phyloP scores from a whole-genome alignment of 2,329 filamentous ascomycete species.

The Furcasterigmium furcatum region DNA sequence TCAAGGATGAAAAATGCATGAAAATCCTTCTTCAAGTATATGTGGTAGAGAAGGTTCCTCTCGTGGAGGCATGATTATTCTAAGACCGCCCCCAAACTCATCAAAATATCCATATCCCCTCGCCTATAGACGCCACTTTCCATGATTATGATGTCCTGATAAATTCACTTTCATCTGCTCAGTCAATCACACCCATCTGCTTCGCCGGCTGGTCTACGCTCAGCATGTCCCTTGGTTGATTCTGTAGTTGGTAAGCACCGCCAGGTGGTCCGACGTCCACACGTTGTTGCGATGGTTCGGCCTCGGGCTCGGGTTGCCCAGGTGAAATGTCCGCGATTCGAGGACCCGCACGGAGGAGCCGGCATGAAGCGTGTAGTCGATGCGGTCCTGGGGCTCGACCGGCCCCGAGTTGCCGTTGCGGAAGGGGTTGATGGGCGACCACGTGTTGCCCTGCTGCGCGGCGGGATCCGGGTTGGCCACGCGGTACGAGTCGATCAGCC shows the following conservation, averaged over 20 bases:
- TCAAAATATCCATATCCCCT: too few species aligned
- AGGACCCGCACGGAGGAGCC: slow-evolving; percentile 25
- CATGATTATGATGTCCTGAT: too few species aligned
- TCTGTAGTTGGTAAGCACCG: not conserved
- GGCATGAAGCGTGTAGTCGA: slow-evolving; percentile 39
- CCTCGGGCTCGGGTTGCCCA: slow-evolving; percentile 26
- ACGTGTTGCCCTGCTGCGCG: slow-evolving; percentile 29
- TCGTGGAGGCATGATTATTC: too few species aligned
- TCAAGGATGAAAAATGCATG: too few species aligned
- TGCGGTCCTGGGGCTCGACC: slow-evolving; percentile 34
- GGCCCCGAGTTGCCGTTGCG: slow-evolving; percentile 19
- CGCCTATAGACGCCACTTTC: too few species aligned
- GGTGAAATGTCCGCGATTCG: slow-evolving; percentile 24
- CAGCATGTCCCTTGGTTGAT: not conserved
- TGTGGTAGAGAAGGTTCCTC: too few species aligned
- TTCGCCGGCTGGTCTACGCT: too few species aligned
- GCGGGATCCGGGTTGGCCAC: slow-evolving; percentile 29
- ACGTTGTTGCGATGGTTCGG: slow-evolving; percentile 33
- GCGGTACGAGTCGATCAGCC: slow-evolving; percentile 36
- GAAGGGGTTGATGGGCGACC: slow-evolving; percentile 33
- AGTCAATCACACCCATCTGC: too few species aligned
- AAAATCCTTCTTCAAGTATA: too few species aligned
- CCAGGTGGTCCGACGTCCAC: slow-evolving; percentile 36
- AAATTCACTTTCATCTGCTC: too few species aligned
- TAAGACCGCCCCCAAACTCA: too few species aligned